Percentiles rank a stretch among this genome's conserved stretches.
phyloP scores from a whole-genome alignment of 805 yeast species.

The Candida tallmaniae region DNA sequence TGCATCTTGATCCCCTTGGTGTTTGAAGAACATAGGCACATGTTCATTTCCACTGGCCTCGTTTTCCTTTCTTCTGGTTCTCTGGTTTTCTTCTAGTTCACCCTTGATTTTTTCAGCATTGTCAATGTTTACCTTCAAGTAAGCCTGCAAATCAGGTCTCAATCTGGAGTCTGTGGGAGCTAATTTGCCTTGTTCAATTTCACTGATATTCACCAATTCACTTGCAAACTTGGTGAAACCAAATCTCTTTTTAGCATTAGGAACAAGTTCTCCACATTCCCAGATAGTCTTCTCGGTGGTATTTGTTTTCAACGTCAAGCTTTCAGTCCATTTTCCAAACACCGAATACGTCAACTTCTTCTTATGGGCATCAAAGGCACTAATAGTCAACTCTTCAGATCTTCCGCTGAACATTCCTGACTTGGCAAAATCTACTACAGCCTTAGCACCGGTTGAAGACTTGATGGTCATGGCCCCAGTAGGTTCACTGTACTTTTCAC shows the following conservation, averaged over 20 bases:
- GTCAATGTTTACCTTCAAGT: conserved; percentile 65
- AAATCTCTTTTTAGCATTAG: conserved; percentile 57
- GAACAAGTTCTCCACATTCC: conserved; percentile 64
- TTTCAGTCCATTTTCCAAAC: conserved; percentile 85
- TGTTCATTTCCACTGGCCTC: conserved; percentile 44
- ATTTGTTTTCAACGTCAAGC: conserved; percentile 43
- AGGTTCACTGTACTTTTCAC: conserved; percentile 93
- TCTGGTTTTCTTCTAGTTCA: conserved; percentile 71
- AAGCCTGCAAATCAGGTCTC: conserved; percentile 78
- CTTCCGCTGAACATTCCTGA: conserved; percentile 83
- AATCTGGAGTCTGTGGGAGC: conserved; percentile 88
- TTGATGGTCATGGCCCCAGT: conserved; percentile 59
- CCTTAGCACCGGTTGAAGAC: conserved; percentile 64
- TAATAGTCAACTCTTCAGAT: conserved; percentile 60
- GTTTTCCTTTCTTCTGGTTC: conserved; percentile 62
- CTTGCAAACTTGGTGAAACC: conserved; percentile 87
- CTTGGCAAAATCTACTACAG: conserved; percentile 69
- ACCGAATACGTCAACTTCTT: conserved; percentile 38
- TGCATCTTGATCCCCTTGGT: conserved; percentile 25
- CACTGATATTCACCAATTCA: conserved; percentile 72
- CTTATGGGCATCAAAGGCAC: conserved; percentile 35
- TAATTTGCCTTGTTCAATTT: conserved; percentile 55
- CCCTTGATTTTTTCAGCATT: conserved; percentile 69
- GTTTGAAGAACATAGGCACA: conserved; percentile 61
- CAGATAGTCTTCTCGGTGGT: conserved; percentile 51